These are phyloP conservation scores for Paracoccidioides lutzii DNA, from an alignment of 2,329 filamentous ascomycete species.

Conservation along the genomic window DNA sequence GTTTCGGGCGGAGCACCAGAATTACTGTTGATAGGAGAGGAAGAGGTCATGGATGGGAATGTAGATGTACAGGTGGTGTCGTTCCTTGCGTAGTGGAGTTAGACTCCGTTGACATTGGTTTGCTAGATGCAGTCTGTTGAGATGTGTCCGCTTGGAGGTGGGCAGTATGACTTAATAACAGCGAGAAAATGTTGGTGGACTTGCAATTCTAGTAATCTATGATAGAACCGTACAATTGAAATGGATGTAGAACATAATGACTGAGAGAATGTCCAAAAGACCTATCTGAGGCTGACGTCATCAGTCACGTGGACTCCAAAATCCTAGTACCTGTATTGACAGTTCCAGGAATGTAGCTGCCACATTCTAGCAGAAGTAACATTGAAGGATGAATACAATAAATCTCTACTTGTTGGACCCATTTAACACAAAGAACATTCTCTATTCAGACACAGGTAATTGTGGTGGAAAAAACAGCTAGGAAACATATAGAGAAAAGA, in stretches of 20 bases:
- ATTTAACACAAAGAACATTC: not conserved
- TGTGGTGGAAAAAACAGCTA: not conserved
- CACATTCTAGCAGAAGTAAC: no score
- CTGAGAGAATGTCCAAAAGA: not conserved
- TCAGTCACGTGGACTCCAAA: not conserved
- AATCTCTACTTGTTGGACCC: not conserved
- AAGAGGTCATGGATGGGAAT: not conserved
- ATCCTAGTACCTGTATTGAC: not conserved
- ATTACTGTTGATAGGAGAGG: not conserved
- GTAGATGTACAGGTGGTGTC: not conserved
- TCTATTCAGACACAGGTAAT: not conserved
- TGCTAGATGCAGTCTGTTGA: not conserved
- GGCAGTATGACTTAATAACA: not conserved
- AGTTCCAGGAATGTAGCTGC: no score
- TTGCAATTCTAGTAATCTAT: no score
- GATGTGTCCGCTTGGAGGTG: not conserved
- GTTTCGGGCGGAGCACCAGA: not conserved
- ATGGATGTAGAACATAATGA: no score
- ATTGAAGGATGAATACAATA: no score
- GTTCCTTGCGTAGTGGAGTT: not conserved
- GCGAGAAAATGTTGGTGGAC: not conserved
- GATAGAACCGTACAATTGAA: no score
- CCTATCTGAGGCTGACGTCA: not conserved
- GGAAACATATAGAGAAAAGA: slow-evolving; percentile 4
- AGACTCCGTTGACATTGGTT: not conserved